Percentiles rank a stretch among this genome's conserved stretches.
Evolutionary conservation across 352 stramenopile species (phyloP).

Genomic region (Phytophthora capsici): DNA sequence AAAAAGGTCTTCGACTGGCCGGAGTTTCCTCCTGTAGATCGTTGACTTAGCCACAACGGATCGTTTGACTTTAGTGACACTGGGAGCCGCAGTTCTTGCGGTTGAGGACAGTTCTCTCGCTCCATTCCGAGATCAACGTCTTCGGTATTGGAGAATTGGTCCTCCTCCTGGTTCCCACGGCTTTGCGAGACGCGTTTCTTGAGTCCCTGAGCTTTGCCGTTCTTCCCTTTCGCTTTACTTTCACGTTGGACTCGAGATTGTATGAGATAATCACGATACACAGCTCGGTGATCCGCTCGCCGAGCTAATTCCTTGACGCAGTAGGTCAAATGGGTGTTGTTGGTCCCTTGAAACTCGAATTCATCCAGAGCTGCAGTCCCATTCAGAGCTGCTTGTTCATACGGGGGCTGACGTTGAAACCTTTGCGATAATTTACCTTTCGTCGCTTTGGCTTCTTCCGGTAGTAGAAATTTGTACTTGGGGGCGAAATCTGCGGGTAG

Average conservation of each 20-base stretch:
- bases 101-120: conserved; percentile 55
- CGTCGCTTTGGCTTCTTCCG: conserved; percentile 69
- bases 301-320: conserved; percentile 83
- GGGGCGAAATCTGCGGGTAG: conserved; percentile 87
- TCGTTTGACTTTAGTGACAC: conserved; percentile 49
- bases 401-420: conserved; percentile 71
- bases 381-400: conserved; percentile 66
- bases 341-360: conserved; percentile 84
- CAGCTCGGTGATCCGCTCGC: conserved; percentile 65
- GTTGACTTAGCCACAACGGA: conserved; percentile 68
- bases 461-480: conserved; percentile 91
- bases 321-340: conserved; percentile 87
- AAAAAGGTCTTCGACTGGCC: conserved; percentile 56
- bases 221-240: conserved; percentile 28
- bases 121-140: conserved; percentile 70
- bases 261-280: conserved; percentile 75
- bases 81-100: conserved; percentile 53
- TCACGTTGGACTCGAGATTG: conserved; percentile 51
- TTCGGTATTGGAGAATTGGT: conserved; percentile 20
- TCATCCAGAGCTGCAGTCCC: conserved; percentile 78
- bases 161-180: conserved; percentile 43
- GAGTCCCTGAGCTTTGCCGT: conserved; percentile 38
- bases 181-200: conserved; percentile 60
- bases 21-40: conserved; percentile 16
- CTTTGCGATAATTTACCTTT: conserved; percentile 56